These are phyloP conservation scores for Pestalotiopsis sp. DNA, from an alignment of 2,329 filamentous ascomycete species.

Conservation along the genomic window DNA sequence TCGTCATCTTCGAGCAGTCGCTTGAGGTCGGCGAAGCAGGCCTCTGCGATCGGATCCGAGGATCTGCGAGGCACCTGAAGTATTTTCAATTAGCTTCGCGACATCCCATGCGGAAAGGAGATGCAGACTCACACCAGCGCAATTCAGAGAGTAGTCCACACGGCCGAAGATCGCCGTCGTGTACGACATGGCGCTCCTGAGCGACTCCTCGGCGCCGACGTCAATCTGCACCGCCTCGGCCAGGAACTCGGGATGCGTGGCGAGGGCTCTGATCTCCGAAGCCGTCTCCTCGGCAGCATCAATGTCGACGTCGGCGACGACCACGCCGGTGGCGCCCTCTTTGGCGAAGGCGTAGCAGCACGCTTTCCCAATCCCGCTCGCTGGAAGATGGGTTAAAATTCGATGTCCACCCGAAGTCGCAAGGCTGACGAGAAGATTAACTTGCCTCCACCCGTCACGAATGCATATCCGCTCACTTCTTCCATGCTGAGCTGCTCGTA, in stretches of 20 bases:
- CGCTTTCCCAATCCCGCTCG: constrained; percentile 22
- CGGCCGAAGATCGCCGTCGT: constrained; percentile 17
- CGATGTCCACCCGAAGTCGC: background rate
- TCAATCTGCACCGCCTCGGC: constrained; percentile 17
- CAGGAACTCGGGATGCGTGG: constrained; percentile 15
- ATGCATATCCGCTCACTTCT: too few species aligned
- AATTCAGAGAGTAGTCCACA: constrained; percentile 22
- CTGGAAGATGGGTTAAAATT: background rate
- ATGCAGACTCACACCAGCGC: constrained; percentile 18
- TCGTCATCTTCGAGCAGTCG: background rate
- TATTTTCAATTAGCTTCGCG: background rate
- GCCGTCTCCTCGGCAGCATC: constrained; percentile 13
- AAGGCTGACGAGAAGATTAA: background rate
- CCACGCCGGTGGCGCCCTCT: constrained; percentile 13
- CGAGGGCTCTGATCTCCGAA: background rate
- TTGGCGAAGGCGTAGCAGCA: constrained; percentile 16
- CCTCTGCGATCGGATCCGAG: constrained; percentile 12
- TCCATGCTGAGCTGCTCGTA: too few species aligned
- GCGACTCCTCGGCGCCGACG: constrained; percentile 13
- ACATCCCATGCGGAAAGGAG: too few species aligned
- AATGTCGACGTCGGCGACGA: constrained; percentile 23
- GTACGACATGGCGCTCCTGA: constrained; percentile 11
- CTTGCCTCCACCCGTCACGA: background rate
- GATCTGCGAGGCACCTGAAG: background rate
- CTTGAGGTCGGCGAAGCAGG: constrained; percentile 20